Base-by-base conservation (phyloP, 225 moss, liverwort and hornwort genomes). In the Anthoceros angustus region DNA sequence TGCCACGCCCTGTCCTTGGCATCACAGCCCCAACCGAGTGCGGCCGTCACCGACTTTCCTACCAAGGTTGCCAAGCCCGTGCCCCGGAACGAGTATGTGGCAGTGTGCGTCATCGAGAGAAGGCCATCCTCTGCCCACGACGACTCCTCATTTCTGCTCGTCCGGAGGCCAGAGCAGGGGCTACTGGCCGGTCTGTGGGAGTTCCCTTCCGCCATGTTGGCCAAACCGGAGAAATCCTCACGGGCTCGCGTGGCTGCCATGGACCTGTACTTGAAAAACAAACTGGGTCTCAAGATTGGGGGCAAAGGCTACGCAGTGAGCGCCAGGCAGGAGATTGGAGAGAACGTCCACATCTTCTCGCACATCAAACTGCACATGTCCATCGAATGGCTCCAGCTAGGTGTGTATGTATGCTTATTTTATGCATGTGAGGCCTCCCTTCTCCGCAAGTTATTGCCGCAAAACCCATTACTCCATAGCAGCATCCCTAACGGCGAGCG, bases 181-280 rank as follows among this genome's bases (percentile, higher is more conserved):
- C 68, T 95, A 62, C 82, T 95, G 41, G 95, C 95, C 63, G 98
- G 98, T 50, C 79, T 98, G 48, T 98, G 98, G 98, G 98, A 98
- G 76, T 98, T 98, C 60, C 98, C 98, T 48, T 86, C 82, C 66
- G 92, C 88, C 18, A 73, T 85, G 48, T 69, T 98, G 48, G 78
- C 76, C 42, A 80, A 69, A 42, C 41, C 74, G 26, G 72, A 74
- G 61, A 79, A 67, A 66, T 76, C 79, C 62, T 72, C 72, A 42
- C 69, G 72, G 69, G 66, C 69, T 49, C 74, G 79, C 63, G 75
- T 40, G 62, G 73, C 69, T 50, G 82, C 80, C 42, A 82, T 98
- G 84, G 81, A 92, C 72, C 63, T n/a, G 0, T 87, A 87, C 64
- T 70, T 98, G 67, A 68, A 74, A 26, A 67, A 77, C 7, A 55